Evolutionary conservation across 805 yeast species (phyloP), one percentile per base, ranked within the genome.

Genomic region (Cyberlindnera maritima): DNA sequence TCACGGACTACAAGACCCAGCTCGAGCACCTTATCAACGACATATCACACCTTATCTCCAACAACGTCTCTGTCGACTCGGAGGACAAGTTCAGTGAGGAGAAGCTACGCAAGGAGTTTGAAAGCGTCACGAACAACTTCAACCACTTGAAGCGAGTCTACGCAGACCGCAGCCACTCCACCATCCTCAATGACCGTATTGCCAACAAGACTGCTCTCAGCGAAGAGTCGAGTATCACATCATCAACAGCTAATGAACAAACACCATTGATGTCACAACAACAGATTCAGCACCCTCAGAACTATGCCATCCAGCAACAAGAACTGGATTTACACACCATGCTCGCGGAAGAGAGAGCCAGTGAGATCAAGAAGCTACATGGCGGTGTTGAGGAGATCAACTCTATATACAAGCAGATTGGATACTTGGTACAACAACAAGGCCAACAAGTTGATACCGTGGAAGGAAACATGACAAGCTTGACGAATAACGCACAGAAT

Each of bases 341-440:
- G 1, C 64, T 86, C 5, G 81, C 90, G 2, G 79, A 81, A 47
- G 92, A 88, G 58, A 70, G 97, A 46, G 83, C 85, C 44, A 68
- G 78, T 20, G 94, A 88, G 51, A 85, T 91, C 28, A 71, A 74
- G 26, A 81, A 79, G 50, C 83, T 90, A 9, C 82, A 85, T 36
- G 79, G 80, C 36, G 96, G 96, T 0, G 88, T 90, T 11, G 77
- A 75, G 44, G 97, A 91, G 54, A 88, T 91, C 36, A 90, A 91
- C 63, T 75, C 89, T 10, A 90, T 91, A 4, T 90, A 89, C 63
- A 81, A 81, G 54, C 96, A 90, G 58, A 65, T 91, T 47, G 89
- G 90, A 14, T 76, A 80, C 33, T 68, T 91, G 57, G 94, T 91
- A 2, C 72, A 76, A 43, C 91, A 88, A 63, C 97, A 91, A 62